Conservation (phyloP, 257 asterid species). For the Nicotiana obtusifolia region DNA sequence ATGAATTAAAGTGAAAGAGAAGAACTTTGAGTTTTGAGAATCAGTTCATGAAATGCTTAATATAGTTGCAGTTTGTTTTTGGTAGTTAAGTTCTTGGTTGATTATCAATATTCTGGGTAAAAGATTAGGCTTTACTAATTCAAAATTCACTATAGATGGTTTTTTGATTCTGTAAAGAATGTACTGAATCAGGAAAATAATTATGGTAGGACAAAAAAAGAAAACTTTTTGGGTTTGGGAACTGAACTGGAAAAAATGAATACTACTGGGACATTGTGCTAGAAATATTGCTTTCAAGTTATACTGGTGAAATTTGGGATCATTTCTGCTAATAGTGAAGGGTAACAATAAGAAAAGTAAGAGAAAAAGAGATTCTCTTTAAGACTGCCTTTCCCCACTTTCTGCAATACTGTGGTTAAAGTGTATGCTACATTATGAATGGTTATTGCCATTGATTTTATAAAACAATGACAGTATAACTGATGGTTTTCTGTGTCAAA, state of each 20-base stretch:
- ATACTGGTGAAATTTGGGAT: not conserved
- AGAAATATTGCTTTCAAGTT: not conserved
- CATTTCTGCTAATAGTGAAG: not conserved
- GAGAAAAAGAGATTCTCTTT: not conserved
- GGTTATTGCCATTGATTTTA: not conserved
- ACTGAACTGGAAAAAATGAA: not conserved
- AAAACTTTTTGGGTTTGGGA: not conserved
- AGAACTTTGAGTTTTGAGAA: not conserved
- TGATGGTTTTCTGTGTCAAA: conserved; percentile 16
- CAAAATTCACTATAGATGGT: not conserved
- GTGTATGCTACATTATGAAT: not conserved
- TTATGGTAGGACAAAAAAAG: not conserved
- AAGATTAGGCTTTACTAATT: not conserved
- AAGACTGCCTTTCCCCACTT: not conserved
- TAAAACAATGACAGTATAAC: conserved; percentile 8
- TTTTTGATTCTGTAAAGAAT: not conserved
- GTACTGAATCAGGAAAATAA: not conserved
- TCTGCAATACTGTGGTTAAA: not conserved
- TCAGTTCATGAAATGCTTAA: not conserved
- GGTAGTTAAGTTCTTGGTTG: not conserved
- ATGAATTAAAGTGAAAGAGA: not conserved
- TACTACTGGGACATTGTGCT: not conserved
- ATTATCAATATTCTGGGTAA: not conserved
- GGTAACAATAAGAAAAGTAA: not conserved
- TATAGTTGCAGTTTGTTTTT: not conserved